Evolutionary conservation across 2,329 filamentous ascomycete species (phyloP).

Genomic region (Amesomyces nigricolor): DNA sequence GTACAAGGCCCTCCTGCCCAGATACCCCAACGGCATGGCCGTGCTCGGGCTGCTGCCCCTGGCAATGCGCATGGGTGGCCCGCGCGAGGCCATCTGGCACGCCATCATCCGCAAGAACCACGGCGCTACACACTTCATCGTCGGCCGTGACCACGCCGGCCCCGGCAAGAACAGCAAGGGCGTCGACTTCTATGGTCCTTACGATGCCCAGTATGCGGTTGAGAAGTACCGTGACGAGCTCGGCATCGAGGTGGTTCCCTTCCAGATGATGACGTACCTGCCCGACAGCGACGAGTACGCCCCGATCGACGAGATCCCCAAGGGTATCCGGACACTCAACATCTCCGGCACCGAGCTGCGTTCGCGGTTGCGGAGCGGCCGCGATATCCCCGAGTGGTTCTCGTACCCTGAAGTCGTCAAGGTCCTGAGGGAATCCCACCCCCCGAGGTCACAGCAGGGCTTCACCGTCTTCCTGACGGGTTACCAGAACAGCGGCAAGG

Average conservation of each 20-base stretch:
- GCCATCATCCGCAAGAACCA: constrained; percentile 99
- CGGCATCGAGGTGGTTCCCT: constrained; percentile 96
- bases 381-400: constrained; percentile 98
- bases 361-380: constrained; percentile 80
- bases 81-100: constrained; percentile 98
- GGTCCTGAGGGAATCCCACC: constrained; percentile 94
- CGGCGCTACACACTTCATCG: constrained; percentile 98
- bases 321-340: constrained; percentile 78
- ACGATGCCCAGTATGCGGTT: constrained; percentile 92
- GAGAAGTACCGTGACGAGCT: constrained; percentile 96
- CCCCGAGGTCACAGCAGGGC: constrained; percentile 81
- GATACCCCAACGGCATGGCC: constrained; percentile 99
- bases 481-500: constrained; percentile 95
- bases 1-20: constrained; percentile 91
- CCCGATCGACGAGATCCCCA: constrained; percentile 82
- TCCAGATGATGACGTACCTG: constrained; percentile 99
- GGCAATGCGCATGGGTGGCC: constrained; percentile 98
- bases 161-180: constrained; percentile 98
- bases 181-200: constrained; percentile 94
- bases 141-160: constrained; percentile 95
- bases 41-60: constrained; percentile 89
- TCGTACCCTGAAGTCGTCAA: constrained; percentile 98
- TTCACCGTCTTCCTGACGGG: constrained; percentile 98
- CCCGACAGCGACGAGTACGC: constrained; percentile 96
- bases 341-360: constrained; percentile 89